These are phyloP conservation scores for Starmera dryadoides DNA, from an alignment of 805 yeast genomes.

Conservation along the genomic window DNA sequence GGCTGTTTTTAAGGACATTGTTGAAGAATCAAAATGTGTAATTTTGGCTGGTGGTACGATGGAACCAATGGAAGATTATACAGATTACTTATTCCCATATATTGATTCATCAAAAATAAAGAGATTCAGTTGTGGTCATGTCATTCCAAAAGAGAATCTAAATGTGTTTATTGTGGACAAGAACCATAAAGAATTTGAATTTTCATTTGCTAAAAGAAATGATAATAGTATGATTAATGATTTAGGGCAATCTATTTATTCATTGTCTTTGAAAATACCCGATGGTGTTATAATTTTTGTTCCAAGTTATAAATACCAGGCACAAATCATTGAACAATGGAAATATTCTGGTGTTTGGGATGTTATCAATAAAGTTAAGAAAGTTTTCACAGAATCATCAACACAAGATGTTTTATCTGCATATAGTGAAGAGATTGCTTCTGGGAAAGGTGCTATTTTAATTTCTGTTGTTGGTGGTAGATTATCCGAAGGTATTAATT, in stretches of 20 bases:
- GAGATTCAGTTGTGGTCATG: slow-evolving; percentile 72
- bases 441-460: slow-evolving; percentile 52
- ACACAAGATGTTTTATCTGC: slow-evolving; percentile 40
- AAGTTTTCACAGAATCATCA: slow-evolving; percentile 51
- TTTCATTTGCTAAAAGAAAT: slow-evolving; percentile 62
- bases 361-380: slow-evolving; percentile 32
- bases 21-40: slow-evolving; percentile 60
- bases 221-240: slow-evolving; percentile 34
- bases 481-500: slow-evolving; percentile 89
- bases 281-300: slow-evolving; percentile 76
- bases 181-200: slow-evolving; percentile 36
- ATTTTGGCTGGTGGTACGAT: slow-evolving; percentile 91
- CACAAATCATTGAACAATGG: slow-evolving; percentile 49
- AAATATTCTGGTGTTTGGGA: slow-evolving; percentile 25
- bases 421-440: slow-evolving; percentile 38
- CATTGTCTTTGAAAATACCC: slow-evolving; percentile 44
- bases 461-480: slow-evolving; percentile 90
- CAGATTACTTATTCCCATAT: slow-evolving; percentile 58
- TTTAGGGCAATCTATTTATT: slow-evolving; percentile 42
- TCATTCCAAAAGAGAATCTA: slow-evolving; percentile 66
- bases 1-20: slow-evolving; percentile 55
- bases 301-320: slow-evolving; percentile 75
- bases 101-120: slow-evolving; percentile 33
- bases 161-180: slow-evolving; percentile 46
- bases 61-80: slow-evolving; percentile 79